phyloP scores from a whole-genome alignment of 495 filamentous ascomycete species.

The Parathielavia appendiculata region DNA sequence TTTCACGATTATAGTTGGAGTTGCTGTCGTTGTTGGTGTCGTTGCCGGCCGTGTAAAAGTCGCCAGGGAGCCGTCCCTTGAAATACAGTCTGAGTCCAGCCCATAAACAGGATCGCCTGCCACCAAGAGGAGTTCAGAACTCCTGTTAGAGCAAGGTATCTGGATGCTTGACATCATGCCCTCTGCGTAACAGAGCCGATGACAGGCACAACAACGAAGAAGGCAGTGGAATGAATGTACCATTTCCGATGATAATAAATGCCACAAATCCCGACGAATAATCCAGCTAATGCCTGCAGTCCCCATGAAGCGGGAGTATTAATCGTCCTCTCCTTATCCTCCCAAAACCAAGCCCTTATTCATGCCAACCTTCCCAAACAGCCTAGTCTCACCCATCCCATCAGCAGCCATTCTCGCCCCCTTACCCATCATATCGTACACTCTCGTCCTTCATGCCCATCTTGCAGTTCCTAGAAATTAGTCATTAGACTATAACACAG shows the following conservation, averaged over 20 bases:
- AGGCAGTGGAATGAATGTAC: not conserved
- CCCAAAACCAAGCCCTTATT: not conserved
- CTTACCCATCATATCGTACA: not conserved
- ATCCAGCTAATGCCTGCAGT: not conserved
- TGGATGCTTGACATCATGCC: too few species aligned
- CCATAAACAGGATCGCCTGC: too few species aligned
- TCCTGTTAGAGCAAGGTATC: too few species aligned
- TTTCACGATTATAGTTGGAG: too few species aligned
- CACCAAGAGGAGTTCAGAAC: too few species aligned
- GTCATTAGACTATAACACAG: conserved; percentile 15
- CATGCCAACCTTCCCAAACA: not conserved
- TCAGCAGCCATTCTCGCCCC: not conserved
- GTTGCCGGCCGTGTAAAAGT: too few species aligned
- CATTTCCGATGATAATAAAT: not conserved
- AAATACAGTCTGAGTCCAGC: too few species aligned
- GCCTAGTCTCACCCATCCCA: not conserved
- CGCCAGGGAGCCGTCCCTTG: too few species aligned
- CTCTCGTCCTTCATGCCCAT: not conserved
- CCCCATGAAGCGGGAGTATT: not conserved
- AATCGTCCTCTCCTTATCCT: not conserved
- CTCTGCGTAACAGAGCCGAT: not conserved
- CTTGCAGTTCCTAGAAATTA: conserved; percentile 11
- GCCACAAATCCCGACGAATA: not conserved
- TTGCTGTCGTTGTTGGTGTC: too few species aligned
- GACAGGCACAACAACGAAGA: not conserved